Conservation (phyloP, 129 eudicot genomes). For the Ambrosia trifida region DNA sequence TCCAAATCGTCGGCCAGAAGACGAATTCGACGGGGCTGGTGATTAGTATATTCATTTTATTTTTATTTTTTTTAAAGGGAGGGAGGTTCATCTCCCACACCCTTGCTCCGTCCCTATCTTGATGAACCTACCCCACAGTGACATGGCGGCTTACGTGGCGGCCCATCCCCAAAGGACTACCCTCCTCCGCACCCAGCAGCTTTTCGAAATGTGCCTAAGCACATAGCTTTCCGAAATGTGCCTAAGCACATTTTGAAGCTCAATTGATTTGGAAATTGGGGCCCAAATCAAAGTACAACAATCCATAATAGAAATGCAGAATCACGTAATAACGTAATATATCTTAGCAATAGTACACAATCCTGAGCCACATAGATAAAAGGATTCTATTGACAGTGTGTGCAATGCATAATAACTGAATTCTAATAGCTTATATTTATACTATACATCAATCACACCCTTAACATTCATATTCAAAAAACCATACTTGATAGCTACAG, state of each 20-base stretch:
- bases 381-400: neutral
- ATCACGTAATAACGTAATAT: neutral
- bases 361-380: neutral
- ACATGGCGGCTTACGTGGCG: no score
- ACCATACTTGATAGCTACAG: neutral
- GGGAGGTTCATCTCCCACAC: no score
- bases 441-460: slow-evolving; percentile 2
- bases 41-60: no score
- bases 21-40: no score
- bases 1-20: no score
- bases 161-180: no score
- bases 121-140: no score
- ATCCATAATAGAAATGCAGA: neutral
- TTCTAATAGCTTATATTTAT: neutral
- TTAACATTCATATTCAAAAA: neutral
- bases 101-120: no score
- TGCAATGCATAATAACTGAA: neutral
- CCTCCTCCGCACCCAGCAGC: no score
- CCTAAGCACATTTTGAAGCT: neutral
- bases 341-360: neutral
- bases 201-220: no score
- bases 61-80: no score
- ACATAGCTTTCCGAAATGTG: neutral
- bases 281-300: neutral
- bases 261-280: neutral